These are phyloP conservation scores for Malus asiatica DNA, from an alignment of 306 rosid species.

Conservation along the genomic window DNA sequence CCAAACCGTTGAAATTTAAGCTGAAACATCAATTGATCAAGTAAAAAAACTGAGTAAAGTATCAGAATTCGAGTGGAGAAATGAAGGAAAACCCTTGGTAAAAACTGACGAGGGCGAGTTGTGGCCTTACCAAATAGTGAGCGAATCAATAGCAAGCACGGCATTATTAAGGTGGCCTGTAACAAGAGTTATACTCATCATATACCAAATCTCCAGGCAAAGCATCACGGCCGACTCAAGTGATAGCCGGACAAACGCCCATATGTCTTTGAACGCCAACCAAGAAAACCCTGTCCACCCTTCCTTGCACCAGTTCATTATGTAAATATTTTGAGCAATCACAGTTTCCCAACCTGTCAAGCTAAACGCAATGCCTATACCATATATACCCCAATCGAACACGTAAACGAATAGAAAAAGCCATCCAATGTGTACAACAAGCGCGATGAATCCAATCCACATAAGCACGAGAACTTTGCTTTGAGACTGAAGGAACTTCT, in stretches of 20 bases:
- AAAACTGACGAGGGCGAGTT: background rate
- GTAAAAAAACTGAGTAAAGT: background rate
- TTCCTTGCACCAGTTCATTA: slow-evolving; percentile 70
- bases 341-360: slow-evolving; percentile 62
- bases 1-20: slow-evolving; percentile 72
- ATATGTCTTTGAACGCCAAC: slow-evolving; percentile 68
- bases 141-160: slow-evolving; percentile 64
- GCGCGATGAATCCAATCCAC: slow-evolving; percentile 55
- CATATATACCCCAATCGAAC: slow-evolving; percentile 49
- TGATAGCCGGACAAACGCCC: slow-evolving; percentile 82
- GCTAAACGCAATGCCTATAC: slow-evolving; percentile 67
- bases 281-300: slow-evolving; percentile 74
- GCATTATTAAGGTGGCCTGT: slow-evolving; percentile 77
- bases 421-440: slow-evolving; percentile 42
- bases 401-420: slow-evolving; percentile 55
- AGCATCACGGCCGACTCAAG: slow-evolving; percentile 90
- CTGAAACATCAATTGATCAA: slow-evolving; percentile 27
- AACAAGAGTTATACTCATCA: slow-evolving; percentile 63
- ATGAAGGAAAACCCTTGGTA: background rate
- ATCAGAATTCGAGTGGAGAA: background rate
- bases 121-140: slow-evolving; percentile 67
- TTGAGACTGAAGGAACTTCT: slow-evolving; percentile 83
- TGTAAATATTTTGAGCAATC: slow-evolving; percentile 56
- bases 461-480: slow-evolving; percentile 67
- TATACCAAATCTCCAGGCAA: slow-evolving; percentile 87